Evolutionary conservation across 768 basidiomycete species (phyloP).

Genomic region (Clavulina sp.): DNA sequence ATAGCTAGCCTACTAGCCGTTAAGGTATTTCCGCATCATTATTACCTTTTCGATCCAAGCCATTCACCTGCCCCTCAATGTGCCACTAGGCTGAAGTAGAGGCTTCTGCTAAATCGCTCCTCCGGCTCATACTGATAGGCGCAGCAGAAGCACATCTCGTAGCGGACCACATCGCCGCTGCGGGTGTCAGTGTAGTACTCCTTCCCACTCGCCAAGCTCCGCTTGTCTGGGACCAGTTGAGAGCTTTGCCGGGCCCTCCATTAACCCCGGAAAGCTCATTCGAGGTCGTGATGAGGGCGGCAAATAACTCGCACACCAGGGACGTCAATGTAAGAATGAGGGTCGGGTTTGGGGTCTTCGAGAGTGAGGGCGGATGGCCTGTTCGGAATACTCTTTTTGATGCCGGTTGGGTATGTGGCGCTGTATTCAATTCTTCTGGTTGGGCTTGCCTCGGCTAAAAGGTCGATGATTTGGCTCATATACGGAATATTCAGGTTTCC

Average conservation of each 20-base stretch:
- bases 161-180: slow-evolving; percentile 47
- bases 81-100: slow-evolving; percentile 33
- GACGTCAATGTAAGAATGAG: slow-evolving; percentile 60
- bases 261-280: slow-evolving; percentile 43
- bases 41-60: too few relatives aligned
- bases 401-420: slow-evolving; percentile 52
- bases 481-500: slow-evolving; percentile 21
- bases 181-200: slow-evolving; percentile 56
- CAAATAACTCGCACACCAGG: too few relatives aligned
- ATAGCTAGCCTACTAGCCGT: slow-evolving; percentile 48
- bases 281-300: slow-evolving; percentile 40
- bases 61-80: too few relatives aligned
- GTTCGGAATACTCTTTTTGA: slow-evolving; percentile 69
- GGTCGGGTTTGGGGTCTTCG: slow-evolving; percentile 45
- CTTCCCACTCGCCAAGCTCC: slow-evolving; percentile 57
- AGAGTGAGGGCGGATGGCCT: slow-evolving; percentile 47
- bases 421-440: too few relatives aligned
- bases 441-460: too few relatives aligned
- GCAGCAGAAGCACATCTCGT: slow-evolving; percentile 55
- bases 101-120: slow-evolving; percentile 23
- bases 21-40: too few relatives aligned
- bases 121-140: slow-evolving; percentile 34
- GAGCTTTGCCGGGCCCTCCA: slow-evolving; percentile 56
- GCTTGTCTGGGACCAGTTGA: slow-evolving; percentile 41
- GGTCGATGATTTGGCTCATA: slow-evolving; percentile 12